A percentile compares a stretch with the other conserved stretches of the same genome.
phyloP scores from a whole-genome alignment of 164 flowering plant species.

The Chimonanthus praecox region DNA sequence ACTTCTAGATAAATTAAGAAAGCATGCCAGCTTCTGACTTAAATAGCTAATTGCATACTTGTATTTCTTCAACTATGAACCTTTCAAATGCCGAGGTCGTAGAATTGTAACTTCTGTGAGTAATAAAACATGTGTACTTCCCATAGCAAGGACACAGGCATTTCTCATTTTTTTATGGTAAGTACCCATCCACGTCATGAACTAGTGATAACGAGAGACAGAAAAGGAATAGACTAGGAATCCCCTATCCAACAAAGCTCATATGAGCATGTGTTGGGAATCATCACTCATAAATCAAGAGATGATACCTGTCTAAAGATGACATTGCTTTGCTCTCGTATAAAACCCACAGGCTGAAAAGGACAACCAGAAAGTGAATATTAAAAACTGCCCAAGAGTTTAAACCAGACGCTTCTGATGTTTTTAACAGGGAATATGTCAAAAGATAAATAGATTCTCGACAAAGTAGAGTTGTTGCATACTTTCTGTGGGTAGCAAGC shows the following conservation, averaged over 20 bases:
- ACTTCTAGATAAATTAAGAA: no score
- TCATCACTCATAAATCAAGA: not conserved
- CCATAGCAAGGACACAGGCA: not conserved
- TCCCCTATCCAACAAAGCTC: no score
- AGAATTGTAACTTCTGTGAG: not conserved
- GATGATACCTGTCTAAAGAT: constrained; percentile 72
- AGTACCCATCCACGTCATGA: not conserved
- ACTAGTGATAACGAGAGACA: no score
- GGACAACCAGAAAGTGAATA: constrained; percentile 3
- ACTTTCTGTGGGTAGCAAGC: constrained; percentile 76
- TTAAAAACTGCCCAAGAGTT: not conserved
- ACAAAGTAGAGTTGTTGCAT: constrained; percentile 19
- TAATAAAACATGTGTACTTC: not conserved
- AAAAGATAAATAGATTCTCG: not conserved
- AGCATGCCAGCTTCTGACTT: no score
- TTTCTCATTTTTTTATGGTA: no score
- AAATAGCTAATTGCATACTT: not conserved
- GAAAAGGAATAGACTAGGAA: no score
- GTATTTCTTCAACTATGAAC: not conserved
- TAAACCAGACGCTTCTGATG: not conserved
- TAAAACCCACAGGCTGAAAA: constrained; percentile 88
- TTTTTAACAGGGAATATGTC: not conserved
- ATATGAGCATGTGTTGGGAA: no score
- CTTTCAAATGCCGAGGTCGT: not conserved
- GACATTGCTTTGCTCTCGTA: constrained; percentile 83